These are phyloP conservation scores for Fraxinus americana DNA, from an alignment of 257 asterid genomes.

Conservation along the genomic window DNA sequence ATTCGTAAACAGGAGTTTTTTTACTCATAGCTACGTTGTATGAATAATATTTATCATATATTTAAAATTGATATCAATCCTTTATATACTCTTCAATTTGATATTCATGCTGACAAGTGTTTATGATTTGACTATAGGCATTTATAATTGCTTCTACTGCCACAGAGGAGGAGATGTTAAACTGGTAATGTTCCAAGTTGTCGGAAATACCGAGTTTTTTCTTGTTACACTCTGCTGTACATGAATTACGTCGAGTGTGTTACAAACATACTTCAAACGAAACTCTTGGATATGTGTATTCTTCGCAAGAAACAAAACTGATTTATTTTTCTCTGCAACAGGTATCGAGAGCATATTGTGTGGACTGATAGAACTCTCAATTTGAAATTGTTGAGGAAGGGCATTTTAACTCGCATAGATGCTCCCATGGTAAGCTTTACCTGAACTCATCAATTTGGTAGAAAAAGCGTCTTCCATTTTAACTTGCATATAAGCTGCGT, in stretches of 20 bases:
- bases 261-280: not conserved
- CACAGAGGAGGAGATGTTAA: slow-evolving; percentile 92
- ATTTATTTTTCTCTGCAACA: slow-evolving; percentile 34
- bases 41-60: not conserved
- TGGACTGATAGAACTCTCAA: slow-evolving; percentile 80
- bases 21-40: not conserved
- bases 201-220: not conserved
- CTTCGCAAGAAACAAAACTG: not conserved
- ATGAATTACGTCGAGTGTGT: slow-evolving; percentile 3
- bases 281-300: not conserved
- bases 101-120: slow-evolving; percentile 22
- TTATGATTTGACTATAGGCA: slow-evolving; percentile 57
- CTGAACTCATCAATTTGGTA: not conserved
- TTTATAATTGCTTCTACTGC: slow-evolving; percentile 98
- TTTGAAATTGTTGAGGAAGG: slow-evolving; percentile 88
- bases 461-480: not conserved
- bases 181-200: slow-evolving; percentile 54
- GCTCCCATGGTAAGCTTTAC: slow-evolving; percentile 88
- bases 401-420: slow-evolving; percentile 82
- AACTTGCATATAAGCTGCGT: too few species aligned
- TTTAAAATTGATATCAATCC: slow-evolving; percentile 3
- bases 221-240: slow-evolving; percentile 3
- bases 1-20: not conserved
- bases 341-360: slow-evolving; percentile 95
- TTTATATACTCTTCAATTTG: slow-evolving; percentile 1